Base-by-base conservation (phyloP, 2,329 filamentous ascomycete species). In the Aureobasidium uvarum region DNA sequence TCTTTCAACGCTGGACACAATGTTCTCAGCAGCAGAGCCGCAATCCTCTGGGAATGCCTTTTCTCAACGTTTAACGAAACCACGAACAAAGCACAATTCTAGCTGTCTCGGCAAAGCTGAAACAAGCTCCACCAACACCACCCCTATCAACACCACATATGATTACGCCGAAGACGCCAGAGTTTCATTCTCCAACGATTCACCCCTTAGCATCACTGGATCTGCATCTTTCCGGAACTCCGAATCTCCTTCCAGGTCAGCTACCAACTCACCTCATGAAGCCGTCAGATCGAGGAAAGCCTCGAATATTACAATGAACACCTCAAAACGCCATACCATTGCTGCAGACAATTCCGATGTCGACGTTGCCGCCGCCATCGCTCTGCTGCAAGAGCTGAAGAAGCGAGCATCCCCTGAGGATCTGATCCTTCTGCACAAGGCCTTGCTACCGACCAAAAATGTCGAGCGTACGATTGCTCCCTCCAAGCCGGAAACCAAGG, bases 321-420 rank as follows among this genome's bases (percentile, higher is more conserved):
- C 54, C 20, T 45, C 50, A 36, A 66, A 66, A 2, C 64, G 64
- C 41, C 46, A 55, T 20, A 54, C 64, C 7, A 11, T 62, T 25
- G 56, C 56, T 41, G 59, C 18, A 31, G 65, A 66, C 51, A 52
- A 48, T 16, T 62, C 56, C 16, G 58, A 66, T 51, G 74, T 81
- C 45, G 80, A 83, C 66, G 67, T 82, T 41, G 77, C 78, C 45
- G 75, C 78, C 13, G 80, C 80, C 6, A 78, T 82, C 45, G 73
- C 72, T 33, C 72, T 83, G 41, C 68, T 82, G 66, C 77, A 81
- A 65, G 77, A 82, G 69, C 73, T 82, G 66, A 80, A 78, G 71
- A 81, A 79, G 71, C 80, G 74, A 50, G 80, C 79, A 1, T 77
- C 79, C 6, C 80, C 80, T 1, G 80, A 81, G 62, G 79, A 82